phyloP scores from a whole-genome alignment of 768 basidiomycete species.

The Candolleomyces aberdarensis region DNA sequence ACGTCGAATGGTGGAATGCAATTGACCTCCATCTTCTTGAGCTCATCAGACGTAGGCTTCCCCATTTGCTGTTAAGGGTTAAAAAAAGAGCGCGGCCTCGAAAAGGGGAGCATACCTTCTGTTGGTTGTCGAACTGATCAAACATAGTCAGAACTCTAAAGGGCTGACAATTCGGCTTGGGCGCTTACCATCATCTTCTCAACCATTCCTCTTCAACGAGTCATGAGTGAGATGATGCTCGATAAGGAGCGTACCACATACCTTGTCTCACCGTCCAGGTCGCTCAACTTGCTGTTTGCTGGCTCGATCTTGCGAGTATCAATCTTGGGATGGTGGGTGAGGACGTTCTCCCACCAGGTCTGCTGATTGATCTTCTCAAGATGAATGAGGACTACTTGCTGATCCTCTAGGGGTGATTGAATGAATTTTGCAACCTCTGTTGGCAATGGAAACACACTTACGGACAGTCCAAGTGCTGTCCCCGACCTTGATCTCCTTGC shows the following conservation, averaged over 20 bases:
- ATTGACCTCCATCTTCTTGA: slow-evolving; percentile 85
- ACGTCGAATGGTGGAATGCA: slow-evolving; percentile 4
- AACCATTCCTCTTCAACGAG: slow-evolving; percentile 76
- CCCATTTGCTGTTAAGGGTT: slow-evolving; percentile 71
- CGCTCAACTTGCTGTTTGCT: slow-evolving; percentile 91
- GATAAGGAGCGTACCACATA: slow-evolving; percentile 22
- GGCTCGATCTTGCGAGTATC: slow-evolving; percentile 96
- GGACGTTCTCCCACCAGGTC: slow-evolving; percentile 97
- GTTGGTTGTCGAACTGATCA: slow-evolving; percentile 71
- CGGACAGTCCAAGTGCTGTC: slow-evolving; percentile 97
- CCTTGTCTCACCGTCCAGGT: slow-evolving; percentile 95
- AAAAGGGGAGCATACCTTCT: slow-evolving; percentile 43
- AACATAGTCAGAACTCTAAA: slow-evolving; percentile 2
- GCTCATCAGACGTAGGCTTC: slow-evolving; percentile 91
- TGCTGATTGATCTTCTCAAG: slow-evolving; percentile 85
- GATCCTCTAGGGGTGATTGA: slow-evolving; percentile 59
- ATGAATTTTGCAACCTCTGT: not conserved
- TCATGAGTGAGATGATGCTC: not conserved
- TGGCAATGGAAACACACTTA: slow-evolving; percentile 34
- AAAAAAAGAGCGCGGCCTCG: not conserved
- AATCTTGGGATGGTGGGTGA: slow-evolving; percentile 94
- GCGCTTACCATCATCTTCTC: slow-evolving; percentile 99
- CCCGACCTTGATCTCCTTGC: slow-evolving; percentile 91
- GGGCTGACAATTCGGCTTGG: not conserved
- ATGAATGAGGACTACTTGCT: slow-evolving; percentile 66